A percentile compares a stretch with the other conserved stretches of the same genome.
Conservation (phyloP, 2,329 filamentous ascomycete species). For the Seiridium cupressi region DNA sequence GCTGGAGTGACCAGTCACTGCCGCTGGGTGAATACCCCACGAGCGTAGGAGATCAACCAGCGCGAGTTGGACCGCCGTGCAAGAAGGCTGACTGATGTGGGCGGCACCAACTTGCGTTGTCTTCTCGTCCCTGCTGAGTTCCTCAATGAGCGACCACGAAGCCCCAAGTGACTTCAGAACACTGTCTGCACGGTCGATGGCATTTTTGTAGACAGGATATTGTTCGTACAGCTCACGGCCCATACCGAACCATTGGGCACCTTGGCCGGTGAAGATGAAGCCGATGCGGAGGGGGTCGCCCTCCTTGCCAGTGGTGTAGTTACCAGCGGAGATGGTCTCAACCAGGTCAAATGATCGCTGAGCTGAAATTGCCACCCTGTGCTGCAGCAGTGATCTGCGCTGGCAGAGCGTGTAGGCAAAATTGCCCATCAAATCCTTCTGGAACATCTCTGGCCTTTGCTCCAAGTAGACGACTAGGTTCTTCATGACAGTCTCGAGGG, state of each 20-base stretch:
- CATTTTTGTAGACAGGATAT: slow-evolving; percentile 33
- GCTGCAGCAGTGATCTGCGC: slow-evolving; percentile 40
- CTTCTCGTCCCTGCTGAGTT: slow-evolving; percentile 32
- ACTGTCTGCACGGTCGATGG: slow-evolving; percentile 32
- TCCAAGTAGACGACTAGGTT: slow-evolving; percentile 39
- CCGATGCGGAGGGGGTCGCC: slow-evolving; percentile 32
- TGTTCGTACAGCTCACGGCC: slow-evolving; percentile 37
- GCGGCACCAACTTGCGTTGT: slow-evolving; percentile 33
- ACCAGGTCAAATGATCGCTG: slow-evolving; percentile 43
- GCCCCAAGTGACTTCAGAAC: slow-evolving; percentile 29
- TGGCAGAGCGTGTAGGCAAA: slow-evolving; percentile 47
- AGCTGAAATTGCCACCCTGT: slow-evolving; percentile 41
- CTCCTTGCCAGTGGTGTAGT: slow-evolving; percentile 33
- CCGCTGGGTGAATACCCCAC: slow-evolving; percentile 33
- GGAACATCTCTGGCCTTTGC: slow-evolving; percentile 41
- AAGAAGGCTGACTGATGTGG: slow-evolving; percentile 37
- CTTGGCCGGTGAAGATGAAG: slow-evolving; percentile 42
- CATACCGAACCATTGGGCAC: slow-evolving; percentile 40
- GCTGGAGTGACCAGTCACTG: slow-evolving; percentile 38
- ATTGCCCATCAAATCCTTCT: slow-evolving; percentile 41
- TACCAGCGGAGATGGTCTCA: slow-evolving; percentile 38
- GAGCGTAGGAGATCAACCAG: slow-evolving; percentile 32
- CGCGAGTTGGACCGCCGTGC: slow-evolving; percentile 37
- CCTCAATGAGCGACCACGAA: slow-evolving; percentile 34
- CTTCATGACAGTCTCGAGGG: slow-evolving; percentile 34